These are phyloP conservation scores for Coleophoma crateriformis DNA, from an alignment of 2,329 filamentous ascomycete species.

Conservation along the genomic window DNA sequence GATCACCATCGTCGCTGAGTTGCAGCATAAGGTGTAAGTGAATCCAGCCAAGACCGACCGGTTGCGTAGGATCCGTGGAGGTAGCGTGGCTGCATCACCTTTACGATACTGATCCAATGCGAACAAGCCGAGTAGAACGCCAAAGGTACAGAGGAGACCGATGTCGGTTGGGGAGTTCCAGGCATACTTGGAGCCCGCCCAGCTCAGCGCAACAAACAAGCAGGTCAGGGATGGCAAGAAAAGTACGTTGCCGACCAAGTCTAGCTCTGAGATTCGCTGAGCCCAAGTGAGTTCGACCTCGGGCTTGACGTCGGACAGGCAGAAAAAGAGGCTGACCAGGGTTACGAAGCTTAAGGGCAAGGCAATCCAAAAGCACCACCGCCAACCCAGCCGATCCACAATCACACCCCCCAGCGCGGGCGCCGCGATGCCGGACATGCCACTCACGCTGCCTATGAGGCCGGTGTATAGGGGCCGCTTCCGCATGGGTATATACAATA, in stretches of 20 bases:
- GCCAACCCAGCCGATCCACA: slow-evolving; percentile 20
- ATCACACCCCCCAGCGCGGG: slow-evolving; percentile 26
- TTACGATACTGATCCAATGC: slow-evolving; percentile 28
- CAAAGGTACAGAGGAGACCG: slow-evolving; percentile 26
- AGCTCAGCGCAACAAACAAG: slow-evolving; percentile 27
- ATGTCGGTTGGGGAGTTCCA: slow-evolving; percentile 29
- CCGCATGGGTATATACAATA: slow-evolving; percentile 20
- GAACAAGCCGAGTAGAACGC: slow-evolving; percentile 22
- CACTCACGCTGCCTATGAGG: slow-evolving; percentile 13
- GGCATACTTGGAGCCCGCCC: slow-evolving; percentile 24
- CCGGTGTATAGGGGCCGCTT: slow-evolving; percentile 24
- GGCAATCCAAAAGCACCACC: slow-evolving; percentile 27
- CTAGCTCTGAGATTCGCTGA: slow-evolving; percentile 30
- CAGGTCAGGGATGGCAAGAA: slow-evolving; percentile 23
- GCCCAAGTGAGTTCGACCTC: slow-evolving; percentile 27
- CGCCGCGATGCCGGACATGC: slow-evolving; percentile 14
- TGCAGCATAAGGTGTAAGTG: slow-evolving; percentile 26
- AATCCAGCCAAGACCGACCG: slow-evolving; percentile 28
- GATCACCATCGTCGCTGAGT: slow-evolving; percentile 35
- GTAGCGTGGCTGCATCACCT: slow-evolving; percentile 33
- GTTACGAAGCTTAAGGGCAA: slow-evolving; percentile 29
- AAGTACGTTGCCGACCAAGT: slow-evolving; percentile 28
- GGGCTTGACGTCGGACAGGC: slow-evolving; percentile 11
- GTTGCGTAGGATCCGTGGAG: slow-evolving; percentile 30
- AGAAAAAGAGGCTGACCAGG: slow-evolving; percentile 25